Conservation (phyloP, 495 filamentous ascomycete species). For the Penicillium coffeae region DNA sequence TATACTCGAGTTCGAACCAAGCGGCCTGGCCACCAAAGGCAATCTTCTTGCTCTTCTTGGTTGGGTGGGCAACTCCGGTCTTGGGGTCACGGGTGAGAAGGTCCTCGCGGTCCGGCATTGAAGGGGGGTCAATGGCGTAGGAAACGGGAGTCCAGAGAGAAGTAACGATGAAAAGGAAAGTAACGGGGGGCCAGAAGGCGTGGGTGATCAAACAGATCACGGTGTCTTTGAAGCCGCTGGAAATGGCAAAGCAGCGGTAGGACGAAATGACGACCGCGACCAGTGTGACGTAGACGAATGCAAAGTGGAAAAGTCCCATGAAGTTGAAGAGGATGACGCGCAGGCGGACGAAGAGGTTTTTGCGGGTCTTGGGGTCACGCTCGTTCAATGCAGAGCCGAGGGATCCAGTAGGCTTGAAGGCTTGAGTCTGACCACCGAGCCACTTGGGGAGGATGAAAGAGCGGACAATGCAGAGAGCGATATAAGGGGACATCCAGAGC, state of each 20-base stretch:
- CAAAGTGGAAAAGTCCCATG: slow-evolving; percentile 35
- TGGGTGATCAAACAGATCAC: slow-evolving; percentile 42
- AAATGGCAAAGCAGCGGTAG: slow-evolving; percentile 31
- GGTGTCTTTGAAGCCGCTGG: slow-evolving; percentile 21
- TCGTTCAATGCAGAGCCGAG: slow-evolving; percentile 29
- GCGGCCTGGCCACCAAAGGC: slow-evolving; percentile 38
- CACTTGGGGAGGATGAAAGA: slow-evolving; percentile 44
- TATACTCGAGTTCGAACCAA: slow-evolving; percentile 42
- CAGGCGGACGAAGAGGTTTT: slow-evolving; percentile 27
- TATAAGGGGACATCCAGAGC: slow-evolving; percentile 46
- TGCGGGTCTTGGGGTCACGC: slow-evolving; percentile 27
- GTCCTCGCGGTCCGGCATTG: slow-evolving; percentile 41
- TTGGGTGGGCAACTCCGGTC: slow-evolving; percentile 44
- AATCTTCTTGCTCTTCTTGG: slow-evolving; percentile 38
- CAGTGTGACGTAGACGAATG: slow-evolving; percentile 40
- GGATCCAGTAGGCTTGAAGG: slow-evolving; percentile 35
- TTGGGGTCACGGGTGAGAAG: slow-evolving; percentile 39
- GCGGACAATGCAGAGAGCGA: slow-evolving; percentile 39
- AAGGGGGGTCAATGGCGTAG: slow-evolving; percentile 43
- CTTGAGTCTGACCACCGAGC: slow-evolving; percentile 35
- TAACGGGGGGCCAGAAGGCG: slow-evolving; percentile 45
- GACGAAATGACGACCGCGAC: slow-evolving; percentile 32
- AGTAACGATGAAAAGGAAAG: slow-evolving; percentile 35
- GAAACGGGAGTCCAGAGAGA: slow-evolving; percentile 38
- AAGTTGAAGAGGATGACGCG: slow-evolving; percentile 32